Evolutionary conservation across 2,329 filamentous ascomycete species (phyloP).

Genomic region (Grosmannia clavigera): DNA sequence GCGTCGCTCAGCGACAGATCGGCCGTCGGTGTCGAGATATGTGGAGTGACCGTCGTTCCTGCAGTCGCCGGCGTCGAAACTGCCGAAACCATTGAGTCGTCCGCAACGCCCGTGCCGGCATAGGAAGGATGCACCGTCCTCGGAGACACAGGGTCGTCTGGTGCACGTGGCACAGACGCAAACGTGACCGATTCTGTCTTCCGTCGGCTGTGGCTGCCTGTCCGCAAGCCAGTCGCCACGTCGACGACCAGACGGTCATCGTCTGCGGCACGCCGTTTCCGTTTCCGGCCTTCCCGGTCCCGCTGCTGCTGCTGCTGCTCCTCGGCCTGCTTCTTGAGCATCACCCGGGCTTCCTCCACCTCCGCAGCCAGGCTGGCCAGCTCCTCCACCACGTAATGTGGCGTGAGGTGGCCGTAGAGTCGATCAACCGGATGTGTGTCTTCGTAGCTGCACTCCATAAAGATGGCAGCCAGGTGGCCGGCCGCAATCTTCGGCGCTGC

Average conservation of each 20-base stretch:
- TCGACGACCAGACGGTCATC: constrained; percentile 16
- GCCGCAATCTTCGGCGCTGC: constrained; percentile 72
- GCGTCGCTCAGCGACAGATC: constrained; percentile 21
- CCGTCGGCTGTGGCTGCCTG: constrained; percentile 8
- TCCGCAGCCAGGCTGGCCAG: constrained; percentile 58
- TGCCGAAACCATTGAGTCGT: not conserved
- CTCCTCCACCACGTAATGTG: constrained; percentile 70
- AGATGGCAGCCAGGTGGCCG: constrained; percentile 64
- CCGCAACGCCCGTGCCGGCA: constrained; percentile 7
- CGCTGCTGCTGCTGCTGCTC: constrained; percentile 3
- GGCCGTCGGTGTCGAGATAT: constrained; percentile 33
- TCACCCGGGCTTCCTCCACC: constrained; percentile 43
- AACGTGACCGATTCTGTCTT: constrained; percentile 1
- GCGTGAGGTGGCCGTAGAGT: constrained; percentile 82
- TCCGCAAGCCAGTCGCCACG: not conserved
- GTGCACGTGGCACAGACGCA: not conserved
- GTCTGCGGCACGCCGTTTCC: constrained; percentile 42
- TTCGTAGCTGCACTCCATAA: constrained; percentile 93
- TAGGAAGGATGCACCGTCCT: constrained; percentile 26
- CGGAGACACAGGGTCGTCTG: constrained; percentile 39
- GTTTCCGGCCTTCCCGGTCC: constrained; percentile 39
- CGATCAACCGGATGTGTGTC: constrained; percentile 64
- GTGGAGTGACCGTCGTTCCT: constrained; percentile 21
- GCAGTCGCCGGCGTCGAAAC: constrained; percentile 1
- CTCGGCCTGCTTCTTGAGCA: constrained; percentile 2